Base-by-base conservation (phyloP, 768 basidiomycete species). In the Neoboletus subvelutipes region DNA sequence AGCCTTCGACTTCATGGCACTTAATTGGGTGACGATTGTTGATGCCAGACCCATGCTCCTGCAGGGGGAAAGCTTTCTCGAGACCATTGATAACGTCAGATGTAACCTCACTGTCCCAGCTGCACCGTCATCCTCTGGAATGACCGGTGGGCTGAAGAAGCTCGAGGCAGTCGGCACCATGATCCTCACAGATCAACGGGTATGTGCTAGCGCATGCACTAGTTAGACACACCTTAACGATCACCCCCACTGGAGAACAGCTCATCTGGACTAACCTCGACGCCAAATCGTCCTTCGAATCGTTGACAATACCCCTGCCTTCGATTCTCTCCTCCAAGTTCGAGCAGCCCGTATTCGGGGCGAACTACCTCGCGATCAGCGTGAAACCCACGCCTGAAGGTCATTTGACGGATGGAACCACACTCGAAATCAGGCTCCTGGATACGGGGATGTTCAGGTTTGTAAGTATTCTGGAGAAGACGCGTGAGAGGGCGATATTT, bases 21-120 rank as follows among this genome's bases (percentile, higher is more conserved):
- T 92, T 42, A 90, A 92, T 75, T 90, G 87, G 86, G 79, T 81
- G 0, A 88, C 88, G 80, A 76, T 91, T 26, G 78, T 77, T 54
- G 77, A 84, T 41, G 48, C 56, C 50, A 73, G 78, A 11, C 87
- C 87, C 5, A 74, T 90, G 11, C 86, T 87, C 17, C 75, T 91
- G 20, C 83, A 80, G 0, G 71, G 83, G 43, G 90, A 93, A 69
- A 73, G 74, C 66, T 79, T 75, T 1, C 80, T 91, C 39, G 80
- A 81, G 15, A 77, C 76, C 1, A 64, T 88, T 54, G 80, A 84
- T 50, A 83, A 83, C 26, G 86, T 79, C 39, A 88, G 89, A 51
- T 64, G 86, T 48, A 75, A 71, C 24, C 73, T 93, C 45, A 74
- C 67, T 20, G 77, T 90, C 42, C 89, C 90, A 7, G 78, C 83